phyloP scores from a whole-genome alignment of 805 yeast genomes.

The Hanseniaspora taiwanica region DNA sequence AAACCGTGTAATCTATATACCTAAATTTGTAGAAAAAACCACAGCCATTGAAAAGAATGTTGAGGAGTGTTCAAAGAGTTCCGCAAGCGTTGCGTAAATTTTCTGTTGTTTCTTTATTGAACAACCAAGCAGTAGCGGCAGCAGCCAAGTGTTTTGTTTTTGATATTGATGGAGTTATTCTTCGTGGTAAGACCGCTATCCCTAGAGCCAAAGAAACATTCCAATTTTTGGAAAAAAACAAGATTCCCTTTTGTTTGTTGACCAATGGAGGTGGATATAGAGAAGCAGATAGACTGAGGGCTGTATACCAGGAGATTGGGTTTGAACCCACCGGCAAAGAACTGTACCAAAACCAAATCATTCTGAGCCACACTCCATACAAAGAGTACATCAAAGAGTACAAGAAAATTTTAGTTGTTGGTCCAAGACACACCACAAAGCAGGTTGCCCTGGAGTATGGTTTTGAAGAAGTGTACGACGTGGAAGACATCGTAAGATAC shows the following conservation, averaged over 20 bases:
- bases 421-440: slow-evolving; percentile 60
- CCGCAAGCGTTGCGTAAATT: no score
- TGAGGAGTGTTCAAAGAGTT: no score
- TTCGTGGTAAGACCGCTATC: slow-evolving; percentile 60
- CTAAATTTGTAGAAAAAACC: no score
- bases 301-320: slow-evolving; percentile 25
- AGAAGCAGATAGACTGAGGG: slow-evolving; percentile 47
- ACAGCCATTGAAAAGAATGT: no score
- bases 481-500: slow-evolving; percentile 54
- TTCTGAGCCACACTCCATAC: slow-evolving; percentile 85
- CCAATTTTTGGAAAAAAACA: slow-evolving; percentile 33
- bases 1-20: no score
- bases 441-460: slow-evolving; percentile 68
- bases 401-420: slow-evolving; percentile 63
- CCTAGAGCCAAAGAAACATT: slow-evolving; percentile 53
- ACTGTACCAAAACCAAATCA: slow-evolving; percentile 41
- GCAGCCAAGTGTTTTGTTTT: slow-evolving; percentile 20
- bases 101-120: no score
- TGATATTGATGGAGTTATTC: slow-evolving; percentile 74
- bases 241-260: slow-evolving; percentile 66
- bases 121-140: no score
- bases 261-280: slow-evolving; percentile 85
- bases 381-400: slow-evolving; percentile 40
- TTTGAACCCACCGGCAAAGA: slow-evolving; percentile 28
- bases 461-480: slow-evolving; percentile 57